These are phyloP conservation scores for Ceratocystis eucalypticola DNA, from an alignment of 2,329 filamentous ascomycete genomes.

Conservation along the genomic window DNA sequence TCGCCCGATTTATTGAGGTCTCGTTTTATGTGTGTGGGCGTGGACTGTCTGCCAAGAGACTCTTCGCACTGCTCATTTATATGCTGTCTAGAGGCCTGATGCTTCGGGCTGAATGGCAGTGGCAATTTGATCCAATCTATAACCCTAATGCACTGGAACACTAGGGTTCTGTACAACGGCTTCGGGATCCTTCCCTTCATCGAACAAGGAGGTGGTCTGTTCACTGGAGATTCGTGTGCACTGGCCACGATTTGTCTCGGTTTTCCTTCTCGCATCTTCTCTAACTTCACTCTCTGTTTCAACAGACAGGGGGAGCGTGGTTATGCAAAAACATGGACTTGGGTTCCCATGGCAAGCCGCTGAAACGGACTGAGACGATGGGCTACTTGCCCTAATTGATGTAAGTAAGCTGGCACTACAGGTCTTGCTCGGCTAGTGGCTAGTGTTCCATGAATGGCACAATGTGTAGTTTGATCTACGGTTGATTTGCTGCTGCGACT, in stretches of 20 bases:
- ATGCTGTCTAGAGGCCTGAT: neutral
- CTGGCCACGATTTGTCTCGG: neutral
- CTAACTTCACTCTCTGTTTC: neutral
- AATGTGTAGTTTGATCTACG: neutral
- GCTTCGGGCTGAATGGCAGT: neutral
- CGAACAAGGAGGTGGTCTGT: neutral
- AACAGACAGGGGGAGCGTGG: neutral
- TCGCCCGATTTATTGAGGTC: neutral
- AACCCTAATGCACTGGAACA: neutral
- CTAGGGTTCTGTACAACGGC: neutral
- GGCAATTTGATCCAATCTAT: neutral
- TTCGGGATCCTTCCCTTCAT: neutral
- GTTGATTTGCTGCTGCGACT: neutral
- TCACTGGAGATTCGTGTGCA: neutral
- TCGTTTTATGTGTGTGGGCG: neutral
- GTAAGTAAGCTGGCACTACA: neutral
- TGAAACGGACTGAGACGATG: conserved; percentile 1
- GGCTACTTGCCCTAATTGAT: neutral
- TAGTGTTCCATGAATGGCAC: neutral
- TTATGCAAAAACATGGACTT: neutral
- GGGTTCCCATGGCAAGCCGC: neutral
- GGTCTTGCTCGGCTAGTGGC: no score
- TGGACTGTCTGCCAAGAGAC: neutral
- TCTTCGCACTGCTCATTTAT: neutral
- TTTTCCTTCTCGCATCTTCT: neutral